A percentile compares a stretch with the other conserved stretches of the same genome.
Conservation (phyloP, 2,329 filamentous ascomycete species). For the Fusarium continuum region DNA sequence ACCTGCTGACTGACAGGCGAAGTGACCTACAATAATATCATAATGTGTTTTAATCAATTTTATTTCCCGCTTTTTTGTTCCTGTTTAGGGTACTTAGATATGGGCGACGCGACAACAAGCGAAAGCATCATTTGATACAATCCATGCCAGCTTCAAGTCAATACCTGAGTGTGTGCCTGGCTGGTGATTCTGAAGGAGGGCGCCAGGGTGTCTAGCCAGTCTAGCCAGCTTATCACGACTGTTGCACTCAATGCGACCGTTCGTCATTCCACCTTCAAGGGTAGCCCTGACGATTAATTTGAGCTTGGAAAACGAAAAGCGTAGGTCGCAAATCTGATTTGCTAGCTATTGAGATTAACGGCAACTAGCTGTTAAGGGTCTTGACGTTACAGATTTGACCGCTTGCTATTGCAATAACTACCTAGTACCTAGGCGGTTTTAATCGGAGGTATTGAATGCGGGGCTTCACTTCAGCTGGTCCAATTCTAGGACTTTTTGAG, state of each 20-base stretch:
- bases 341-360: conserved; percentile 25
- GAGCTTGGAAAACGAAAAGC: conserved; percentile 20
- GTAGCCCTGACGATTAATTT: conserved; percentile 32
- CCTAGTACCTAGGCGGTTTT: conserved; percentile 33
- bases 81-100: too few species aligned
- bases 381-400: conserved; percentile 20
- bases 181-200: too few species aligned
- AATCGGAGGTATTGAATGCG: conserved; percentile 12
- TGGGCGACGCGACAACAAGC: too few species aligned
- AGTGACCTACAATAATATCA: too few species aligned
- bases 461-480: conserved; percentile 5
- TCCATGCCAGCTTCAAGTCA: too few species aligned
- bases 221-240: conserved; percentile 2
- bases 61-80: too few species aligned
- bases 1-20: too few species aligned
- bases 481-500: conserved; percentile 14
- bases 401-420: too few species aligned
- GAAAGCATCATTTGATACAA: too few species aligned
- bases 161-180: too few species aligned
- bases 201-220: too few species aligned
- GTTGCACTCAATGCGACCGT: conserved; percentile 1
- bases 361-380: conserved; percentile 21
- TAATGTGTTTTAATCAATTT: too few species aligned
- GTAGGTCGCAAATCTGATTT: conserved; percentile 17
- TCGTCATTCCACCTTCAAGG: conserved; percentile 25